Evolutionary conservation across 495 filamentous ascomycete species (phyloP).

Genomic region (Aspergillus sclerotioniger): DNA sequence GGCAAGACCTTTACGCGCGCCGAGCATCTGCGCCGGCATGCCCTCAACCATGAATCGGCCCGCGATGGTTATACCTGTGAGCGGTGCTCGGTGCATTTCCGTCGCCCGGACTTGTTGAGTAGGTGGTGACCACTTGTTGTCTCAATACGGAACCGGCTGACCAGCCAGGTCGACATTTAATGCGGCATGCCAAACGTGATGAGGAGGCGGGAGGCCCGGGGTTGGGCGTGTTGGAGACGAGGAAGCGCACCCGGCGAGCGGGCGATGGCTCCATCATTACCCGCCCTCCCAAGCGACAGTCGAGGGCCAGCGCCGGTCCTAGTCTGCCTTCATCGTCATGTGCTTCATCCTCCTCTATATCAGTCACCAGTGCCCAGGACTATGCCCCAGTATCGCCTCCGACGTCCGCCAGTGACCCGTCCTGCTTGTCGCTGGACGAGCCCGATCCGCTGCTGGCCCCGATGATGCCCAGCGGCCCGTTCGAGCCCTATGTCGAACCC

Average conservation of each 20-base stretch:
- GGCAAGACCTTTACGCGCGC: conserved; percentile 56
- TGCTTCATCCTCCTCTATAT: conserved; percentile 13
- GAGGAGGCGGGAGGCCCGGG: conserved; percentile 59
- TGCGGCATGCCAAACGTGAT: conserved; percentile 58
- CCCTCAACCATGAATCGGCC: conserved; percentile 49
- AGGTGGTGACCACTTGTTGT: conserved; percentile 9
- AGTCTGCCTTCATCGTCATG: background rate
- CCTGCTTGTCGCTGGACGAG: conserved; percentile 28
- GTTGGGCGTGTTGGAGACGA: conserved; percentile 55
- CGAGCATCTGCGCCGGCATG: conserved; percentile 59
- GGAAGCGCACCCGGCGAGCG: conserved; percentile 58
- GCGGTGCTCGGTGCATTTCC: conserved; percentile 57
- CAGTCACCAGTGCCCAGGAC: conserved; percentile 21
- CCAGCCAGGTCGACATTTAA: conserved; percentile 54
- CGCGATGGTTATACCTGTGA: conserved; percentile 54
- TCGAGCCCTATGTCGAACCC: conserved; percentile 37
- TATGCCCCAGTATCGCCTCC: conserved; percentile 31
- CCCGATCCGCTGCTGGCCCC: conserved; percentile 33
- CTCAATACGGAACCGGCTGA: background rate
- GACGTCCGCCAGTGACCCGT: conserved; percentile 27
- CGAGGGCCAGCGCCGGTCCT: background rate
- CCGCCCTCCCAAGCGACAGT: conserved; percentile 29
- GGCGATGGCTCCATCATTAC: conserved; percentile 55
- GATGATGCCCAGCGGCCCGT: conserved; percentile 34
- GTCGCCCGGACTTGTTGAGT: conserved; percentile 55